Conservation (phyloP, 495 filamentous ascomycete genomes). For the Corynascus novoguineensis region DNA sequence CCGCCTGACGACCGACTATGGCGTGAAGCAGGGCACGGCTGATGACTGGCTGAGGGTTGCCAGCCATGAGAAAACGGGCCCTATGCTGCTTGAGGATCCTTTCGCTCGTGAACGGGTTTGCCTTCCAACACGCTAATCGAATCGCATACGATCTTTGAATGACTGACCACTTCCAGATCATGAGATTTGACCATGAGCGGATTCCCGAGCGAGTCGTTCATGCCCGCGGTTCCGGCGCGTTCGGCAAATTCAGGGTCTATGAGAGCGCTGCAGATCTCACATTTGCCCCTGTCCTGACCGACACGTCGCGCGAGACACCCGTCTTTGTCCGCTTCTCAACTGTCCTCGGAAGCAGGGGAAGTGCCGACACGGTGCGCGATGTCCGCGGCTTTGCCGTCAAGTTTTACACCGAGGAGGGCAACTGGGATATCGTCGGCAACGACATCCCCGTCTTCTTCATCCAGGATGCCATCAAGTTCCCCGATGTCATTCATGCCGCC, state of each 20-base stretch:
- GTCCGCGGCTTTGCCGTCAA: slow-evolving; percentile 79
- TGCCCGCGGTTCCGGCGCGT: slow-evolving; percentile 76
- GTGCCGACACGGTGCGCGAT: slow-evolving; percentile 75
- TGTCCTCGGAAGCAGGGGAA: slow-evolving; percentile 70
- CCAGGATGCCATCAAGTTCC: slow-evolving; percentile 66
- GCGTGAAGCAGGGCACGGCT: slow-evolving; percentile 64
- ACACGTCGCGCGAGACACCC: slow-evolving; percentile 72
- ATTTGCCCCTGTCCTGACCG: slow-evolving; percentile 66
- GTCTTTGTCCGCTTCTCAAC: slow-evolving; percentile 81
- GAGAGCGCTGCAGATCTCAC: slow-evolving; percentile 67
- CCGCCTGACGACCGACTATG: slow-evolving; percentile 69
- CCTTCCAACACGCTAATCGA: neutral
- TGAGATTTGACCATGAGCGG: slow-evolving; percentile 79
- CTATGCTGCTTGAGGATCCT: slow-evolving; percentile 74
- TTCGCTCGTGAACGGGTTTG: slow-evolving; percentile 71
- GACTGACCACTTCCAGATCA: slow-evolving; percentile 46
- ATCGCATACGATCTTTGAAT: neutral
- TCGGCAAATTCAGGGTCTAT: slow-evolving; percentile 72
- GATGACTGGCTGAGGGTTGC: slow-evolving; percentile 74
- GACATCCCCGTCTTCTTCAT: slow-evolving; percentile 67
- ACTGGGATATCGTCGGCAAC: slow-evolving; percentile 60
- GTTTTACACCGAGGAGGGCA: slow-evolving; percentile 61
- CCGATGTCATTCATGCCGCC: slow-evolving; percentile 71
- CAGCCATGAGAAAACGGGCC: slow-evolving; percentile 58
- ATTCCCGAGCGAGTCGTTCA: slow-evolving; percentile 89